These are phyloP conservation scores for Leccinum fibrillosum DNA, from an alignment of 768 basidiomycete genomes.

Conservation along the genomic window DNA sequence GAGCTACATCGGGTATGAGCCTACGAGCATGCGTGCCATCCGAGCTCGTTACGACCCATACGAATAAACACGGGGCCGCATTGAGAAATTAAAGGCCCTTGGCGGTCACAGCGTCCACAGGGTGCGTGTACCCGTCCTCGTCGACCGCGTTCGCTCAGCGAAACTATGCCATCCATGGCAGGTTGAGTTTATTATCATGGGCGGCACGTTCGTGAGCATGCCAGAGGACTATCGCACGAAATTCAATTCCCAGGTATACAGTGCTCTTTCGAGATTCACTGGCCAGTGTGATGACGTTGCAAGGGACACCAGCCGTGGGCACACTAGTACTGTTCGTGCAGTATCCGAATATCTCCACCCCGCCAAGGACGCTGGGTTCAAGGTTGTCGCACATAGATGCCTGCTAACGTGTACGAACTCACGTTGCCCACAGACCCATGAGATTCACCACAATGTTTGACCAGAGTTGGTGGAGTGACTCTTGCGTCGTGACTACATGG, in stretches of 20 bases:
- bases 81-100: too few species aligned
- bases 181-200: slow-evolving; percentile 96
- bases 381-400: slow-evolving; percentile 99
- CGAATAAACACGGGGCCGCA: too few species aligned
- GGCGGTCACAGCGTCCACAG: too few species aligned
- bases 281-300: slow-evolving; percentile 98
- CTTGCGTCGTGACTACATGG: slow-evolving; percentile 90
- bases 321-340: slow-evolving; percentile 80
- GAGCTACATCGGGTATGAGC: too few species aligned
- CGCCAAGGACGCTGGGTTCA: slow-evolving; percentile 98
- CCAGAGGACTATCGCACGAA: slow-evolving; percentile 92
- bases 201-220: slow-evolving; percentile 99
- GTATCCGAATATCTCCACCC: slow-evolving; percentile 97
- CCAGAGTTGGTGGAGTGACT: slow-evolving; percentile 89
- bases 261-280: slow-evolving; percentile 93
- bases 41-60: too few species aligned
- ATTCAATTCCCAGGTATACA: slow-evolving; percentile 95
- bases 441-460: slow-evolving; percentile 96
- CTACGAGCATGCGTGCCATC: too few species aligned
- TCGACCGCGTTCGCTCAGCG: too few species aligned
- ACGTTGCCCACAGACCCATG: slow-evolving; percentile 68
- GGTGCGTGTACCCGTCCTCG: too few species aligned
- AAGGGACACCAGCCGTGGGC: slow-evolving; percentile 96
- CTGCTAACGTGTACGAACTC: slow-evolving; percentile 27
- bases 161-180: slow-evolving; percentile 20